These are phyloP conservation scores for Pholiota conissans DNA, from an alignment of 768 basidiomycete species.

Conservation along the genomic window DNA sequence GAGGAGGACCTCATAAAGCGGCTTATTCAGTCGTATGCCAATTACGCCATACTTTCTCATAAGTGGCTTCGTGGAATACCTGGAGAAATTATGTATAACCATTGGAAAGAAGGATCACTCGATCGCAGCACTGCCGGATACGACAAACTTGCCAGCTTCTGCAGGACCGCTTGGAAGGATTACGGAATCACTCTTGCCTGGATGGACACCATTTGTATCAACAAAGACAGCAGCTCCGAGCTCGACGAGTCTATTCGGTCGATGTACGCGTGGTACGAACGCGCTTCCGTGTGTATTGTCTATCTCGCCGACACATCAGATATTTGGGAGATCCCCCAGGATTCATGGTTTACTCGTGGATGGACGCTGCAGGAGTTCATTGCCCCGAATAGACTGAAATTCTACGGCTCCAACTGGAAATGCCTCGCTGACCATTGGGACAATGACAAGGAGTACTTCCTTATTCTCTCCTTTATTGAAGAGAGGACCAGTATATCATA, in stretches of 20 bases:
- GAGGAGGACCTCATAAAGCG: too few relatives aligned
- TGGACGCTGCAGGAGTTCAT: too few relatives aligned
- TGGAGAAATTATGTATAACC: background rate
- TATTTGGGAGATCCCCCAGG: background rate
- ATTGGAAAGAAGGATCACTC: background rate
- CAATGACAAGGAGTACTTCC: too few relatives aligned
- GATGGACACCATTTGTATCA: background rate
- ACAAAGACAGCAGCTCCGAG: background rate
- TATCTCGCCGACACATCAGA: background rate
- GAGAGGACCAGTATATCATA: too few relatives aligned
- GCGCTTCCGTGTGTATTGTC: background rate
- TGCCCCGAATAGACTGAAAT: too few relatives aligned
- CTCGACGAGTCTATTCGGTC: conserved; percentile 1
- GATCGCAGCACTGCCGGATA: background rate
- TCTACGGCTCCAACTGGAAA: too few relatives aligned
- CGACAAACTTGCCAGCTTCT: background rate
- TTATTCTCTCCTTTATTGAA: too few relatives aligned
- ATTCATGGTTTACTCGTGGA: background rate
- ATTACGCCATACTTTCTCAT: background rate
- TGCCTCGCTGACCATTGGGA: too few relatives aligned
- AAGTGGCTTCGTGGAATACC: background rate
- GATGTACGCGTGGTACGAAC: background rate
- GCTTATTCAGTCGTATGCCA: too few relatives aligned
- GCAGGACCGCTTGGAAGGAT: background rate
- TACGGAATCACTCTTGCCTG: background rate